phyloP scores from a whole-genome alignment of 2,329 filamentous ascomycete genomes.

The Penicillium rolfsii region DNA sequence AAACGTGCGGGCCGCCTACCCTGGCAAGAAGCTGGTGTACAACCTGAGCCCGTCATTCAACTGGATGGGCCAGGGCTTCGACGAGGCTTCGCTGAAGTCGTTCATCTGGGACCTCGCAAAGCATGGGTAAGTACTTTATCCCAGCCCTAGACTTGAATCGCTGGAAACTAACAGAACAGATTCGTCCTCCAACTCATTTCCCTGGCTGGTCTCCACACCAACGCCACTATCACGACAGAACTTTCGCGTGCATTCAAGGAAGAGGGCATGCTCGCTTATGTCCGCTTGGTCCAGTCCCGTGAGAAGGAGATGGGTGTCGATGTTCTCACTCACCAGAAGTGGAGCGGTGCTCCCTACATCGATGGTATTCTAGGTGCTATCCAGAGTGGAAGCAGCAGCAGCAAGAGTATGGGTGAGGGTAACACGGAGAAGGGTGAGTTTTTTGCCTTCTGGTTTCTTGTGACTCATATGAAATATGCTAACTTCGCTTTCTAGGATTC shows the following conservation, averaged over 20 bases:
- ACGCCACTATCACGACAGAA: slow-evolving; percentile 69
- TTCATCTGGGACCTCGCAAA: slow-evolving; percentile 97
- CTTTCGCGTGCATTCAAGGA: slow-evolving; percentile 80
- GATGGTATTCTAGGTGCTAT: slow-evolving; percentile 89
- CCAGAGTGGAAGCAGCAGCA: slow-evolving; percentile 86
- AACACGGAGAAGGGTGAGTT: slow-evolving; percentile 71
- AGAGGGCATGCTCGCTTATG: slow-evolving; percentile 95
- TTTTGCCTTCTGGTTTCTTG: background rate
- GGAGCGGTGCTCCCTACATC: slow-evolving; percentile 72
- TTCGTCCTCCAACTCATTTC: slow-evolving; percentile 69
- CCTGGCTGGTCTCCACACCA: slow-evolving; percentile 65
- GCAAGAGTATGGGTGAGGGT: slow-evolving; percentile 91
- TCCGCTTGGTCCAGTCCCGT: slow-evolving; percentile 84
- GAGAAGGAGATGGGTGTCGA: slow-evolving; percentile 92
- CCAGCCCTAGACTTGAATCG: background rate
- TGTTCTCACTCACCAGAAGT: slow-evolving; percentile 91
- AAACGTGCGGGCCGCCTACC: slow-evolving; percentile 70
- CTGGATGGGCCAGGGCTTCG: slow-evolving; percentile 96
- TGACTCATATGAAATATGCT: background rate
- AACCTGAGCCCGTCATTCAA: slow-evolving; percentile 97
- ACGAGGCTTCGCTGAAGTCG: slow-evolving; percentile 75
- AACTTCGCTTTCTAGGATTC: background rate
- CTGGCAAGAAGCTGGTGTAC: slow-evolving; percentile 90
- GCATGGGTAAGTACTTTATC: slow-evolving; percentile 68
- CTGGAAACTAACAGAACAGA: slow-evolving; percentile 35